Evolutionary conservation across 1,284 basidiomycete species (phyloP).

Genomic region (Lentinus polychrous): DNA sequence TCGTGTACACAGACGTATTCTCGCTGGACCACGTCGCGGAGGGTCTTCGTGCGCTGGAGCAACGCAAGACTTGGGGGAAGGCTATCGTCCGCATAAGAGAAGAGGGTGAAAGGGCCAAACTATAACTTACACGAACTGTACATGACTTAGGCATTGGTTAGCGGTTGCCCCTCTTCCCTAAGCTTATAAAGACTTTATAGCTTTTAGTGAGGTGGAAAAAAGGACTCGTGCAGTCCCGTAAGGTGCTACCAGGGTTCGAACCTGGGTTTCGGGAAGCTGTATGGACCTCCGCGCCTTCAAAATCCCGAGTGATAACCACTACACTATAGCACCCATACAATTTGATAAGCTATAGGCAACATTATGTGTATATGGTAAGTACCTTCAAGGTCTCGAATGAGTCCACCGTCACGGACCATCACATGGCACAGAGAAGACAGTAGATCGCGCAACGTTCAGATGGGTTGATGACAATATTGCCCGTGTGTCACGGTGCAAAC

Average conservation of each 20-base stretch:
- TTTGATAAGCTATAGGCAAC: no score
- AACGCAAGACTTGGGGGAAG: constrained; percentile 91
- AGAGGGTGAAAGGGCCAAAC: constrained; percentile 17
- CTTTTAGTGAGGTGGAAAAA: not conserved
- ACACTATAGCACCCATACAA: no score
- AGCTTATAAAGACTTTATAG: no score
- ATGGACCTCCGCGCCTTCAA: no score
- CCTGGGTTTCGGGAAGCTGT: constrained; percentile 10
- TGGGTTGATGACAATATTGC: not conserved
- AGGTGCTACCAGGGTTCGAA: constrained; percentile 11
- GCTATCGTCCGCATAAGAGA: constrained; percentile 64
- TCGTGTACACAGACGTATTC: constrained; percentile 71
- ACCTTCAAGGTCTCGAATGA: no score
- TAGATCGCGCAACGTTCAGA: not conserved
- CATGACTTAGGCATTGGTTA: not conserved
- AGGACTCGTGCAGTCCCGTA: not conserved
- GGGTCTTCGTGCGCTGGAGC: constrained; percentile 70
- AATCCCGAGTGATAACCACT: no score
- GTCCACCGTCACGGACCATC: no score
- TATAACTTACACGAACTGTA: not conserved
- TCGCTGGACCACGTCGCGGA: constrained; percentile 49
- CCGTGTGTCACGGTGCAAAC: no score
- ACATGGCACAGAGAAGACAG: no score
- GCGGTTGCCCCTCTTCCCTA: no score
- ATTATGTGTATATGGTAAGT: no score